phyloP scores from a whole-genome alignment of 306 rosid genomes.

The Quercus bicolor region DNA sequence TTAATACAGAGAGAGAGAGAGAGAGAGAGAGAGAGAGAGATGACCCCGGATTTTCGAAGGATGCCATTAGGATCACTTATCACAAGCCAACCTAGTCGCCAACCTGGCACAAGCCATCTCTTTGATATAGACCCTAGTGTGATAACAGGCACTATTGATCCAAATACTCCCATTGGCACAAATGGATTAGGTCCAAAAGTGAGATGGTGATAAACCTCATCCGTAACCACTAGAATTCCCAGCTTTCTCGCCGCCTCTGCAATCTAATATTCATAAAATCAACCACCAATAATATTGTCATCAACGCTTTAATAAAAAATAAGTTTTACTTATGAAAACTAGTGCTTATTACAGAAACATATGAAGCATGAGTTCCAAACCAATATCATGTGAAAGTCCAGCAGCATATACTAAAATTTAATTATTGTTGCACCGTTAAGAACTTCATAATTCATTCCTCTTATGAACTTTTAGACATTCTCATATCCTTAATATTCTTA shows the following conservation, averaged over 20 bases:
- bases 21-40: not conserved
- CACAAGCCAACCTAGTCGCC: constrained; percentile 55
- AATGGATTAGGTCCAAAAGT: constrained; percentile 39
- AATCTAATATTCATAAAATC: constrained; percentile 19
- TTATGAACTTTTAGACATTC: no score
- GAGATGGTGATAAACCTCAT: constrained; percentile 41
- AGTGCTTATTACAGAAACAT: not conserved
- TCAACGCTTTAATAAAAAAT: not conserved
- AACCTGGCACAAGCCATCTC: constrained; percentile 46
- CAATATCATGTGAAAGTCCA: no score
- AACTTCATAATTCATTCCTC: no score
- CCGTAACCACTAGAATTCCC: constrained; percentile 37
- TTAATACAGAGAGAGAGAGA: not conserved
- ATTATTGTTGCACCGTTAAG: no score
- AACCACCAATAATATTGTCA: not conserved
- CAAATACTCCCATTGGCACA: constrained; percentile 44
- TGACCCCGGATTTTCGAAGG: constrained; percentile 36
- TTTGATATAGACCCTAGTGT: constrained; percentile 51
- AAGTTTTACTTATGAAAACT: not conserved
- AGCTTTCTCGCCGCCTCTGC: constrained; percentile 49
- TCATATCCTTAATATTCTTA: no score
- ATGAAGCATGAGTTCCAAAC: no score
- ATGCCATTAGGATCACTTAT: constrained; percentile 33
- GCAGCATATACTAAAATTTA: no score
- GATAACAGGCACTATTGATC: constrained; percentile 39